Base-by-base conservation (phyloP, 164 flowering plant genomes). In the Magnolia changhungtana region DNA sequence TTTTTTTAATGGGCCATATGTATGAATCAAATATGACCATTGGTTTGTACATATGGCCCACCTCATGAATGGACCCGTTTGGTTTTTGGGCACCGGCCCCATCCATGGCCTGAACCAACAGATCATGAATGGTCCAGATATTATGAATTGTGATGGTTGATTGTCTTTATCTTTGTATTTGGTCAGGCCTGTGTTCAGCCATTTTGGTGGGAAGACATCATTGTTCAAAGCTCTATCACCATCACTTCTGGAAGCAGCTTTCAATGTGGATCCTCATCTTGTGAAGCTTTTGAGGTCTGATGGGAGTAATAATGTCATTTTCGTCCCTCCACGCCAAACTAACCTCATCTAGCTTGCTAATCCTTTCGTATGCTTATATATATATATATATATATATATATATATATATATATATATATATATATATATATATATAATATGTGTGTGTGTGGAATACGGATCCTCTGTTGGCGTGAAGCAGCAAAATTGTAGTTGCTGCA, bases 181-280 rank as follows among this genome's bases (percentile, higher is more conserved):
- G 61, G 61, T 21, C 86, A 90, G 92, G 72, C 91, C 91, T 0
- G 68, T 83, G 2, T 86, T 89, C 80, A 83, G 89, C 8, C 87
- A 87, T 29, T 64, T 90, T 73, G 91, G 87, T 23, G 90, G 92
- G 58, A 85, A 78, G 70, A 84, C 80, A 24, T 81, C 85, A 8
- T 81, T 68, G 7, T 86, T 89, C 89, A 83, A 81, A 81, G 86
- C 88, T 0, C 27, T 89, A 58, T 87, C 91, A n/a, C 90, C 94
- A 10, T 18, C 84, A 72, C 89, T 89, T 70, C 76, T 88, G 0
- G 77, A 83, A 70, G 93, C 92, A 0, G 65, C 92, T 20, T 86
- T 90, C 85, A 87, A 84, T 63, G 88, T 88, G 49, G 8, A 66
- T 10, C 67, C 88, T 0, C 87, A 83, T 0, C 65, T 50, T 20